A percentile compares a stretch with the other conserved stretches of the same genome.
These are phyloP conservation scores for Rubus idaeus DNA, from an alignment of 306 rosid species.

Conservation along the genomic window DNA sequence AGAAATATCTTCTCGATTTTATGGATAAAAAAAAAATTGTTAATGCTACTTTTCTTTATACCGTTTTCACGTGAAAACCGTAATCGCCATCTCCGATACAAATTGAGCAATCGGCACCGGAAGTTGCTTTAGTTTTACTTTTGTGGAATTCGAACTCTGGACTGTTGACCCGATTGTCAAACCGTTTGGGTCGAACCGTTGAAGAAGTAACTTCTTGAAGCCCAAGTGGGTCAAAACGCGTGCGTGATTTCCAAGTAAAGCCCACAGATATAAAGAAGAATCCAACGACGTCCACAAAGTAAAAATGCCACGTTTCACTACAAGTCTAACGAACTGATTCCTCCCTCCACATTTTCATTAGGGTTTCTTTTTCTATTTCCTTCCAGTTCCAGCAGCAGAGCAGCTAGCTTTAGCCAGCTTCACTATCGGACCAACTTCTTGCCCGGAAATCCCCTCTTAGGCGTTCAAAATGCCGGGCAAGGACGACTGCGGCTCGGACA, in stretches of 20 bases:
- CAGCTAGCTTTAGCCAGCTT: no score
- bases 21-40: no score
- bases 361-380: neutral
- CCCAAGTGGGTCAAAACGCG: constrained; percentile 4
- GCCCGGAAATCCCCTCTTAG: neutral
- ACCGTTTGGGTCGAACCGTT: neutral
- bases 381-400: no score
- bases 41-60: no score
- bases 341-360: neutral
- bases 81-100: no score
- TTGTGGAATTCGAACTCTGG: no score
- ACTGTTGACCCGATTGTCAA: no score
- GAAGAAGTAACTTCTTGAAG: neutral
- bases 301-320: neutral
- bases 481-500: constrained; percentile 49
- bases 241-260: neutral
- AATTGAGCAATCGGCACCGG: no score
- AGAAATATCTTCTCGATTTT: neutral
- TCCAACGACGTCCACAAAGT: neutral
- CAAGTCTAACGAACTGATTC: neutral
- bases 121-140: no score
- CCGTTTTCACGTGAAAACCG: neutral
- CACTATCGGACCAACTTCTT: no score
- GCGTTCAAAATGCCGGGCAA: constrained; percentile 49
- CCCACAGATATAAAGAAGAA: neutral